Evolutionary conservation across 345 rosid genomes (phyloP).

Genomic region (Lumnitzera littorea): DNA sequence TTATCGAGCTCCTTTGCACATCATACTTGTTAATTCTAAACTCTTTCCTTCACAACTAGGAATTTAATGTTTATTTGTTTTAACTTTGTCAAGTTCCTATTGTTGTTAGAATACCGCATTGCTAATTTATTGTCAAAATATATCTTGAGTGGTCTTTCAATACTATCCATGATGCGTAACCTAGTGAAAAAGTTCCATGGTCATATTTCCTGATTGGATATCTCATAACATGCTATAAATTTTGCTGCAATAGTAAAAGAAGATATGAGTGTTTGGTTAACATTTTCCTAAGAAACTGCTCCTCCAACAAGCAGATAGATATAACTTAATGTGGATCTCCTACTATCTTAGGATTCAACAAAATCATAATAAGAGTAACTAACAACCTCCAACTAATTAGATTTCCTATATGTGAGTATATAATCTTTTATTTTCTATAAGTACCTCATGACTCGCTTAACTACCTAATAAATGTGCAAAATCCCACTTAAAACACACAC

Average conservation of each 20-base stretch:
- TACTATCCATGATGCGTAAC: not conserved
- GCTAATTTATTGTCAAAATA: not conserved
- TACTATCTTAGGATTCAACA: not conserved
- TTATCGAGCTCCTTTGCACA: no score
- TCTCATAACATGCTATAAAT: not conserved
- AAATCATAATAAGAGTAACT: not conserved
- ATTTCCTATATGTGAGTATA: not conserved
- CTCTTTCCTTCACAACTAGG: not conserved
- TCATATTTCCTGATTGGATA: not conserved
- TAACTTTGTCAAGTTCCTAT: not conserved
- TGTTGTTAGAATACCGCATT: not conserved
- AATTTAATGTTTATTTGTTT: not conserved
- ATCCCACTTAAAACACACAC: no score
- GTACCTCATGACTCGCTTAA: not conserved
- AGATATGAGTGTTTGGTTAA: not conserved
- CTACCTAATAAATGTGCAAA: no score
- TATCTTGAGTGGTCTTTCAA: not conserved
- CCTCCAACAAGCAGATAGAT: not conserved
- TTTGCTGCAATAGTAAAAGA: not conserved
- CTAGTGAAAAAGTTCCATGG: not conserved
- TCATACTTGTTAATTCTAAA: not conserved
- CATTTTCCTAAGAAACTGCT: not conserved
- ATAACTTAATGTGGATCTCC: not conserved
- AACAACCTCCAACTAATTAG: not conserved
- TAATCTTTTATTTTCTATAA: not conserved